Conservation (phyloP, 768 basidiomycete species). For the Termitomyces sp. region DNA sequence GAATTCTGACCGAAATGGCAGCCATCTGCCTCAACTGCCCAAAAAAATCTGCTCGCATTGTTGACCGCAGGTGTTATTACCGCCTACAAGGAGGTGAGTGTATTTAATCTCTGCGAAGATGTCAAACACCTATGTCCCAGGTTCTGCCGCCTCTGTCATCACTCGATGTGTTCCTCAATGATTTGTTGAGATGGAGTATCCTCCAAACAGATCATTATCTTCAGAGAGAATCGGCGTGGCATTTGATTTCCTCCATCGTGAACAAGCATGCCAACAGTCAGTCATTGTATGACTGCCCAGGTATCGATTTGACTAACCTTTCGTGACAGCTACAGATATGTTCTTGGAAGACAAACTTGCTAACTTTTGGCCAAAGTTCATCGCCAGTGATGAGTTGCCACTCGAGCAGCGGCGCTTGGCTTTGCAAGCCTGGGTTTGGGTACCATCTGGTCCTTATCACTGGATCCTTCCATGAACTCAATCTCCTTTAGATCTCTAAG, state of each 20-base stretch:
- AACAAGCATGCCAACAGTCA: constrained; percentile 77
- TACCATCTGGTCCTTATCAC: constrained; percentile 25
- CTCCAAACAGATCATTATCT: constrained; percentile 38
- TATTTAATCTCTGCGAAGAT: not conserved
- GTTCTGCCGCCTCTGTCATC: constrained; percentile 47
- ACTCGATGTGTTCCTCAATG: constrained; percentile 47
- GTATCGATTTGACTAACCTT: not conserved
- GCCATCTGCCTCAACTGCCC: constrained; percentile 38
- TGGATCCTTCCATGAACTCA: not conserved
- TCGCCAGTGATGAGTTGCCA: constrained; percentile 31
- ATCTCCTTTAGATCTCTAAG: constrained; percentile 59
- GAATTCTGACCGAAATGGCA: constrained; percentile 20
- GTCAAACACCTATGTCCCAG: constrained; percentile 29
- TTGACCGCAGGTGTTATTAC: constrained; percentile 66
- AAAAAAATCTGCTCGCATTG: constrained; percentile 64
- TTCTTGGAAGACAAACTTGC: constrained; percentile 44
- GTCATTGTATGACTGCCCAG: constrained; percentile 12
- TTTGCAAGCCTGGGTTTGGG: constrained; percentile 69
- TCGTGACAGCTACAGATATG: constrained; percentile 37
- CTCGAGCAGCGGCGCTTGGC: constrained; percentile 44
- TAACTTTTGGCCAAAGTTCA: constrained; percentile 45
- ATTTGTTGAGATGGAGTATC: constrained; percentile 60
- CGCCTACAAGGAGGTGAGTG: constrained; percentile 62
- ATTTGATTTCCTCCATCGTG: constrained; percentile 61
- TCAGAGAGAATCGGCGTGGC: constrained; percentile 54